These are phyloP conservation scores for Geotrichum citri-aurantii DNA, from an alignment of 1,139 yeast genomes.

Conservation along the genomic window DNA sequence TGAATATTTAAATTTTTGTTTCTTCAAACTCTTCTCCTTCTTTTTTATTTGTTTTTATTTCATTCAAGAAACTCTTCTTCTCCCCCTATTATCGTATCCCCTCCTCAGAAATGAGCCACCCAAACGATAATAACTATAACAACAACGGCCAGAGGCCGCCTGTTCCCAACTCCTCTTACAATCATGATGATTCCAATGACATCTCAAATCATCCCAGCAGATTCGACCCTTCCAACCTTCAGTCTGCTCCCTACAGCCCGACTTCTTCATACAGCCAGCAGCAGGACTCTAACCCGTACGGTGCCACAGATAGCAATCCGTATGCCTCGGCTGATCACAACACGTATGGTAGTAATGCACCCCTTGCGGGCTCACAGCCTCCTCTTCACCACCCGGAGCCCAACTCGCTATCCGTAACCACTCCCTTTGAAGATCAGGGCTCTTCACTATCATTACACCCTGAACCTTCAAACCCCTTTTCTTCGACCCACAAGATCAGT, in stretches of 20 bases:
- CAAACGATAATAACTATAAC: neutral
- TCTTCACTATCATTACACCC: neutral
- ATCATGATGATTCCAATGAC: neutral
- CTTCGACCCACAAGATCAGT: neutral
- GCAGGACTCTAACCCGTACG: too few species aligned
- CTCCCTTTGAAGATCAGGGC: neutral
- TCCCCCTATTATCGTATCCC: neutral
- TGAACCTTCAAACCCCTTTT: slow-evolving; percentile 5
- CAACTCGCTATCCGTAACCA: neutral
- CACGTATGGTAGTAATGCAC: neutral
- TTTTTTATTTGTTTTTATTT: too few species aligned
- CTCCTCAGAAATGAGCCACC: slow-evolving; percentile 1
- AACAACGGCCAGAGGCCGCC: neutral
- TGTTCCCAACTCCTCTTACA: neutral
- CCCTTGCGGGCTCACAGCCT: neutral
- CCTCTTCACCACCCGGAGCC: neutral
- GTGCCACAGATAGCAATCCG: too few species aligned
- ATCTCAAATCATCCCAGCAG: neutral
- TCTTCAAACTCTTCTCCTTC: neutral
- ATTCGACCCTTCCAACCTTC: neutral
- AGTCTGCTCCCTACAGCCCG: neutral
- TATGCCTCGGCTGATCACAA: neutral
- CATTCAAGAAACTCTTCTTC: neutral
- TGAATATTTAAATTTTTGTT: neutral
- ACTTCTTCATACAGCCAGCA: too few species aligned